These are phyloP conservation scores for Penicillium manginii DNA, from an alignment of 495 filamentous ascomycete species.

Conservation along the genomic window DNA sequence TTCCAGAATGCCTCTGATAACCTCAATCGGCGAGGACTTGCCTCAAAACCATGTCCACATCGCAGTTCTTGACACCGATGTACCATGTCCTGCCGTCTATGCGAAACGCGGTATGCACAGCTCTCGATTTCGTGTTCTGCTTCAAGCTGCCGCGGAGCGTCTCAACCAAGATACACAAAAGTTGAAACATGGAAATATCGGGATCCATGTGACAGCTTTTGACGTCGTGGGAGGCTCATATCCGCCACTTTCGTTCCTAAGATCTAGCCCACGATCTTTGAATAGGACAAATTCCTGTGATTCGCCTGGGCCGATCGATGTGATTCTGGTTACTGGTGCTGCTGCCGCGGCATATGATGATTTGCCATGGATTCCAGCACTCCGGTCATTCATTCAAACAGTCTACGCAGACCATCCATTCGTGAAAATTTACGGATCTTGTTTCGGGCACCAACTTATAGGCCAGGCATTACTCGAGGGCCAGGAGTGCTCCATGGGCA, in stretches of 20 bases:
- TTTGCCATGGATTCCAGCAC: constrained; percentile 17
- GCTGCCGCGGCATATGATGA: constrained; percentile 23
- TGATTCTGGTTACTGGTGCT: constrained; percentile 29
- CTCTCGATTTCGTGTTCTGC: constrained; percentile 30
- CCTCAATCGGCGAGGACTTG: neutral
- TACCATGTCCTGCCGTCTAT: constrained; percentile 22
- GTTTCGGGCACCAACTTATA: constrained; percentile 39
- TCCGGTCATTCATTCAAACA: constrained; percentile 14
- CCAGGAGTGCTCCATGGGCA: constrained; percentile 9
- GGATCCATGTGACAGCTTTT: constrained; percentile 21
- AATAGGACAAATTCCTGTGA: neutral
- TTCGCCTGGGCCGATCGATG: constrained; percentile 17
- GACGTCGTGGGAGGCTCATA: constrained; percentile 24
- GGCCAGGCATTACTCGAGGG: constrained; percentile 22
- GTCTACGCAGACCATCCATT: constrained; percentile 26
- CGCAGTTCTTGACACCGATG: constrained; percentile 10
- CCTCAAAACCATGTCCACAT: neutral
- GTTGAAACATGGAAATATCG: neutral
- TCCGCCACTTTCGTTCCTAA: constrained; percentile 11
- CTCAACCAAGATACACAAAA: constrained; percentile 11
- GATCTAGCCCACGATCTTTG: constrained; percentile 1
- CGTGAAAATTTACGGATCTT: constrained; percentile 38
- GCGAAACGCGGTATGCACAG: constrained; percentile 33
- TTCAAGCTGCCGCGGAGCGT: constrained; percentile 26
- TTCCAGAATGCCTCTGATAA: neutral